These are phyloP conservation scores for Mercurialis annua DNA, from an alignment of 345 rosid genomes.

Conservation along the genomic window DNA sequence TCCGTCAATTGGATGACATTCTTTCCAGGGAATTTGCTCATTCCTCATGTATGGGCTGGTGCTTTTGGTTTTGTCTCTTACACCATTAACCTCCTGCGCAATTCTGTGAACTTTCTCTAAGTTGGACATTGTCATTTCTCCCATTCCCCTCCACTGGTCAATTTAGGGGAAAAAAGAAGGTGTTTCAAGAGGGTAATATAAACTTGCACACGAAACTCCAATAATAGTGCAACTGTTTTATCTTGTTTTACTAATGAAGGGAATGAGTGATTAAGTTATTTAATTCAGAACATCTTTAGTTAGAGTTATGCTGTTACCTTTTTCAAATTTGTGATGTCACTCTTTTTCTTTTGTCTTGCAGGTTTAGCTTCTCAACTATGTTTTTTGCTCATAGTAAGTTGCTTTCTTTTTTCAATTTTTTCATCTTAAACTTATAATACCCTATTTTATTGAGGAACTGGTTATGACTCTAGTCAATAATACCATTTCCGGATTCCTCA, in stretches of 20 bases:
- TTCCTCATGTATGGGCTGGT: too few relatives aligned
- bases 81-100: too few relatives aligned
- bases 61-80: too few relatives aligned
- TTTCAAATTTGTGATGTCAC: not conserved
- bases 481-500: constrained; percentile 9
- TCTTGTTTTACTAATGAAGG: not conserved
- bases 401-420: constrained; percentile 2
- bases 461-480: not conserved
- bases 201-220: too few relatives aligned
- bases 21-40: too few relatives aligned
- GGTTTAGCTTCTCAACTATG: constrained; percentile 93
- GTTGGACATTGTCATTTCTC: too few relatives aligned
- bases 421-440: not conserved
- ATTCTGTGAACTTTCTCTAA: too few relatives aligned
- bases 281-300: not conserved
- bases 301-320: not conserved
- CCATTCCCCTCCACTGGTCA: too few relatives aligned
- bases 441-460: not conserved
- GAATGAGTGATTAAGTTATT: not conserved
- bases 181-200: too few relatives aligned
- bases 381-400: constrained; percentile 85
- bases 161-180: too few relatives aligned
- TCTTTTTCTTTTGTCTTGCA: constrained; percentile 31
- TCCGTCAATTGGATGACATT: too few relatives aligned
- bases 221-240: too few relatives aligned